phyloP scores from a whole-genome alignment of 2,329 filamentous ascomycete species.

The Colletotrichum orchidophilum region DNA sequence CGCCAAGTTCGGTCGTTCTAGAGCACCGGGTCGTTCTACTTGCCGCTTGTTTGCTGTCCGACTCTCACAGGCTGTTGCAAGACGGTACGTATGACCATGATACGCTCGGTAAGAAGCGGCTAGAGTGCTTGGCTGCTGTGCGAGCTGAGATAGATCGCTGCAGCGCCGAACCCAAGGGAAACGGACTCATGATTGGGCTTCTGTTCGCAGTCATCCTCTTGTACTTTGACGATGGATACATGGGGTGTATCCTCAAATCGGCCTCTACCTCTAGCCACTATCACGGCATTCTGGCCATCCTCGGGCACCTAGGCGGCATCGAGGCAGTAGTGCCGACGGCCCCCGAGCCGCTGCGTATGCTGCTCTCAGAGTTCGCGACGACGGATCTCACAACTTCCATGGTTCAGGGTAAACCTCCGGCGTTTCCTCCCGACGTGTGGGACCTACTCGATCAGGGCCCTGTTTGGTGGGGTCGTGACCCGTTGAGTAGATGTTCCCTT shows the following conservation, averaged over 20 bases:
- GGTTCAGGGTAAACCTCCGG: slow-evolving; percentile 48
- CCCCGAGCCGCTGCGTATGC: slow-evolving; percentile 46
- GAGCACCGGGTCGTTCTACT: slow-evolving; percentile 45
- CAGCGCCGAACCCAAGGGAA: background rate
- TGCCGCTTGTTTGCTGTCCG: slow-evolving; percentile 43
- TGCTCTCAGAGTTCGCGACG: slow-evolving; percentile 54
- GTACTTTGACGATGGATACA: slow-evolving; percentile 52
- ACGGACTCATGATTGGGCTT: slow-evolving; percentile 35
- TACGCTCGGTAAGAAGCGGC: slow-evolving; percentile 34
- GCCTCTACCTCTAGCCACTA: slow-evolving; percentile 40
- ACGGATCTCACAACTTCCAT: slow-evolving; percentile 53
- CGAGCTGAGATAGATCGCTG: background rate
- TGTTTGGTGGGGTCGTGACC: background rate
- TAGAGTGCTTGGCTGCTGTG: background rate
- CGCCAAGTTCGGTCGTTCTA: slow-evolving; percentile 42
- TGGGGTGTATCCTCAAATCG: slow-evolving; percentile 41
- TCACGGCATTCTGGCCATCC: slow-evolving; percentile 47
- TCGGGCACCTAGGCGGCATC: slow-evolving; percentile 44
- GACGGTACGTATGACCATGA: slow-evolving; percentile 40
- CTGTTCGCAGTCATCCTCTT: slow-evolving; percentile 53
- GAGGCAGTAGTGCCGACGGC: slow-evolving; percentile 36
- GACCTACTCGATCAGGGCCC: background rate
- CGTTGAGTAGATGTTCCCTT: background rate
- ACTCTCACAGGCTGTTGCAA: slow-evolving; percentile 44
- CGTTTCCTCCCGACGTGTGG: slow-evolving; percentile 48